Evolutionary conservation across 75 land plant genomes (phyloP), one percentile per base, ranked within the genome.

Genomic region (Chamaecyparis obtusa): DNA sequence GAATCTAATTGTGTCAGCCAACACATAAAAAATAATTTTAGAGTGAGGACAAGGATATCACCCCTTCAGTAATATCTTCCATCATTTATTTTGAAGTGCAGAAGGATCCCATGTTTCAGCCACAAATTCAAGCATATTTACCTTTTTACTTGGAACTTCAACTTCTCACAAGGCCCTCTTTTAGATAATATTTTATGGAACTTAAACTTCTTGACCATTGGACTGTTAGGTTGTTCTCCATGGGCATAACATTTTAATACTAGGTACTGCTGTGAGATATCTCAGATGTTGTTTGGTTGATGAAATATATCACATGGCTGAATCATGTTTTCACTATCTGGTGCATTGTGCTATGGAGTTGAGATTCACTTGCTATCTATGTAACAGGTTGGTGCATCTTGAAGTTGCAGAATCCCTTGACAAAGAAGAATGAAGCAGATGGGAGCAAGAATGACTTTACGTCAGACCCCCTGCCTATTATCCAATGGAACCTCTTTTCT

Each of bases 401-500:
- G 86, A 90, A 90, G 86, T 81, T 94, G 89, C 92, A 89, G 75
- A 89, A 82, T 49, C 15, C 91, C 44, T 88, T 69, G 86, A 39
- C 13, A 75, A 67, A 81, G 72, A n/a, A 33, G 17, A 36, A 51
- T 27, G 88, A 84, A 16, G 8, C 44, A 35, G 90, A 83, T 75
- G 84, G 72, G 33, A 24, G 16, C 43, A 49, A 32, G 54, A 85
- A 80, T 67, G 69, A 17, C 9, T 37, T 80, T 41, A 43, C 11
- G 17, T 54, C 83, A 43, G 83, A 90, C 41, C 76, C 89, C 83
- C 72, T 90, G 54, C 83, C 94, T 56, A 90, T 92, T 36, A 90
- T 88, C 32, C 94, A 96, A 74, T 96, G 97, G 99, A 98, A 90
- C 87, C 91, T 98, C 79, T 84, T 96, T 24, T 92, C 97, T 60